Base-by-base conservation (phyloP, 495 filamentous ascomycete genomes). In the Hyaloscypha variabilis region DNA sequence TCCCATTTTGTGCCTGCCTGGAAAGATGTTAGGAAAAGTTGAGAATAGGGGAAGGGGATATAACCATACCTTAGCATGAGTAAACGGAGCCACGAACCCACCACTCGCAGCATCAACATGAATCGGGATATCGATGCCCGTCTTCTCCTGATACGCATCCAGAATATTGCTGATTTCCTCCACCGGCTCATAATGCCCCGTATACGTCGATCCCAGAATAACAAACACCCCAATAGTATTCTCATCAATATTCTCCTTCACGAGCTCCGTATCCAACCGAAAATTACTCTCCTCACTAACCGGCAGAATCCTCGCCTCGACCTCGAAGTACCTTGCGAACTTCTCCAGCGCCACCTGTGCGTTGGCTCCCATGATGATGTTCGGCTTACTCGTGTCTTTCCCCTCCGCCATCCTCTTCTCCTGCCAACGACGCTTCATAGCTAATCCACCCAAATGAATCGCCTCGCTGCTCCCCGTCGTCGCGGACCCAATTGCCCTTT, bases 381-480 rank as follows among this genome's bases (percentile, higher is more conserved):
- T 93, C 8, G 90, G 89, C 36, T 80, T 83, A 10, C 73, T 76
- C 0, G 82, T 83, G 31, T 90, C 85, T 53, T 91, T 88, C 4
- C 88, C 87, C 57, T 82, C 81, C 1, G 77, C 79, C 52, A 78
- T 75, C 26, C 88, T 78, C 63, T 81, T 82, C 69, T 91, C 87
- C 72, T 91, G 89, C 90, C 90, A 92, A 6, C 88, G 80, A 6
- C 89, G 81, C 79, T 92, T 92, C 90, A 93, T 91, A 8, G 90
- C 89, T 55, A 92, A 75, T 4, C 90, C 90, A 19, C 89, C 90
- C 8, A 92, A 83, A 68, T 90, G 88, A 62, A 92, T 89, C 2
- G 89, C 90, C 70, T 92, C 90, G 8, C 83, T 87, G 3, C 86
- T 90, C 0, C 90, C 90, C 0, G 88, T 91, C 0, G 90, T 92